These are phyloP conservation scores for Polygonum maritimum DNA, from an alignment of 148 eudicot species.

Conservation along the genomic window DNA sequence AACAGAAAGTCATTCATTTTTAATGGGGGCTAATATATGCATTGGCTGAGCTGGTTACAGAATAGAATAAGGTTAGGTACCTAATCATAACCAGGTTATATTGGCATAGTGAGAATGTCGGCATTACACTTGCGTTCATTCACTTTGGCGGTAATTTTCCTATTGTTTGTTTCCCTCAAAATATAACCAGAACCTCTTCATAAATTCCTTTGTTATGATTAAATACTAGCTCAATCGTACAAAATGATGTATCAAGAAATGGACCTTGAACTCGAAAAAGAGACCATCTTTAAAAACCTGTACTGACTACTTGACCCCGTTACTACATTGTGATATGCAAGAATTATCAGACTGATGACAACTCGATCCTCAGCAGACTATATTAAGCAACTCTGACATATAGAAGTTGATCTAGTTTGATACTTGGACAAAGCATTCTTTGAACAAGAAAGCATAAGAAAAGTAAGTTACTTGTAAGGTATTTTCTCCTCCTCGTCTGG, in stretches of 20 bases:
- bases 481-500: constrained; percentile 76
- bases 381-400: background rate
- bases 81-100: background rate
- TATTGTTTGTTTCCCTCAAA: background rate
- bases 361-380: background rate
- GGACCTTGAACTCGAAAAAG: background rate
- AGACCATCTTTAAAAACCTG: background rate
- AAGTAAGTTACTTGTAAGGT: constrained; percentile 42
- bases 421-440: background rate
- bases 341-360: background rate
- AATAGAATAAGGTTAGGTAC: background rate
- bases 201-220: background rate
- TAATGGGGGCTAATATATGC: background rate
- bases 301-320: background rate
- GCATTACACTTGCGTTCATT: background rate
- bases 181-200: background rate
- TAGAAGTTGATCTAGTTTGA: background rate
- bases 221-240: background rate
- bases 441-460: constrained; percentile 8
- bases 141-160: background rate
- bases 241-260: background rate
- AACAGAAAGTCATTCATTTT: background rate
- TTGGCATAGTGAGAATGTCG: background rate
- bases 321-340: background rate
- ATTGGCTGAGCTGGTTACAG: background rate